Percentiles rank a stretch among this genome's conserved stretches.
Conservation (phyloP, 2,329 filamentous ascomycete genomes). For the Bipolaris victoriae region DNA sequence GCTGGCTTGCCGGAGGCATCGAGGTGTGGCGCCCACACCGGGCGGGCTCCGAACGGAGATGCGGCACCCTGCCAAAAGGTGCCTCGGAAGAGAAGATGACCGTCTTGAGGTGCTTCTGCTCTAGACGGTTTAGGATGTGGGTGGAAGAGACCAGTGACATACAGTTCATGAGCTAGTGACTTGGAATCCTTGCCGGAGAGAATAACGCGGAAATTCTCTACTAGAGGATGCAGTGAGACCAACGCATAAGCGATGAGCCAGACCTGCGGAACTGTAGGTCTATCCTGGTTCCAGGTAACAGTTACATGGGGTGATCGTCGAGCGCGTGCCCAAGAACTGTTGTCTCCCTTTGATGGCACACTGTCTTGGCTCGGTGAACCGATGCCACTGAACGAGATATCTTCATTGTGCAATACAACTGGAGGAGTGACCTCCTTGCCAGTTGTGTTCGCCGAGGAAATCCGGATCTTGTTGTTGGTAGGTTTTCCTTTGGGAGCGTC, state of each 20-base stretch:
- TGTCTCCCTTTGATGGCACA: conserved; percentile 39
- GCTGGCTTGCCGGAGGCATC: conserved; percentile 48
- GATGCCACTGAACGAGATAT: conserved; percentile 40
- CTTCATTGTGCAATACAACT: conserved; percentile 35
- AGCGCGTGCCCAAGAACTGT: conserved; percentile 54
- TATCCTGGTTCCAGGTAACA: conserved; percentile 50
- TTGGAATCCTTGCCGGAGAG: conserved; percentile 49
- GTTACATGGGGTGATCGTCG: conserved; percentile 52
- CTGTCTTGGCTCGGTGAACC: conserved; percentile 31
- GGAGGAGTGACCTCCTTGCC: conserved; percentile 33
- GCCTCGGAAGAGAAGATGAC: conserved; percentile 58
- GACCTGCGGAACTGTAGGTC: conserved; percentile 54
- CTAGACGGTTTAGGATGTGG: conserved; percentile 49
- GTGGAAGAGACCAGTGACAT: conserved; percentile 52
- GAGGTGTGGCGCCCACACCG: conserved; percentile 48
- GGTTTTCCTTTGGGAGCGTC: conserved; percentile 29
- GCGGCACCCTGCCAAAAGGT: conserved; percentile 56
- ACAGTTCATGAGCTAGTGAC: conserved; percentile 50
- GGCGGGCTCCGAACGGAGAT: conserved; percentile 51
- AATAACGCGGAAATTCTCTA: conserved; percentile 54
- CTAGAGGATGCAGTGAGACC: conserved; percentile 52
- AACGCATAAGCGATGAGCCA: conserved; percentile 58
- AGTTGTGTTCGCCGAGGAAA: conserved; percentile 25
- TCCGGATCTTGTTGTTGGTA: conserved; percentile 28
- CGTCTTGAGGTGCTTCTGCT: conserved; percentile 44